phyloP scores from a whole-genome alignment of 495 filamentous ascomycete genomes.

The Podospora comata region DNA sequence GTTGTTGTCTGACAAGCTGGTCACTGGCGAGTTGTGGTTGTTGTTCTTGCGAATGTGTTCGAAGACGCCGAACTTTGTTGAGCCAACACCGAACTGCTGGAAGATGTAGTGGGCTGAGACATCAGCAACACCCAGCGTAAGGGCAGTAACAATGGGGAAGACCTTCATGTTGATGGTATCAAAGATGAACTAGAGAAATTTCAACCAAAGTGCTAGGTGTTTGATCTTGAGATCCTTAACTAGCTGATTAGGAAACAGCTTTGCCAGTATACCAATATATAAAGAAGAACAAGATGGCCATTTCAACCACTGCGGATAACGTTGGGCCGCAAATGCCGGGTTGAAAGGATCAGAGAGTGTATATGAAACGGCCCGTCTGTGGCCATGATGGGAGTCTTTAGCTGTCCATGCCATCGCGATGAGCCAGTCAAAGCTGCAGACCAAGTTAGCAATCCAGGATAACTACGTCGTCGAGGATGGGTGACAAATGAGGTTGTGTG shows the following conservation, averaged over 20 bases:
- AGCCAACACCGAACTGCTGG: constrained; percentile 46
- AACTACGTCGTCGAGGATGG: not conserved
- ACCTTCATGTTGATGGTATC: constrained; percentile 35
- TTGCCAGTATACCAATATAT: not conserved
- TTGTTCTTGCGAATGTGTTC: constrained; percentile 54
- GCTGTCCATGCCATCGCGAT: constrained; percentile 12
- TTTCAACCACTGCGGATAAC: constrained; percentile 11
- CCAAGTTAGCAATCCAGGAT: constrained; percentile 17
- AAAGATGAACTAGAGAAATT: not conserved
- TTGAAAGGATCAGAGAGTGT: constrained; percentile 18
- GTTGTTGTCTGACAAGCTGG: constrained; percentile 49
- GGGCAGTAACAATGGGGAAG: constrained; percentile 30
- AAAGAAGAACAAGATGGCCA: not conserved
- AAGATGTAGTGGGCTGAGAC: constrained; percentile 50
- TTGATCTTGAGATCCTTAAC: too few species aligned
- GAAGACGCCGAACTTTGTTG: constrained; percentile 44
- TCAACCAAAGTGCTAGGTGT: too few species aligned
- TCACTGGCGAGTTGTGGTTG: constrained; percentile 59
- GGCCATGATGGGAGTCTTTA: constrained; percentile 13
- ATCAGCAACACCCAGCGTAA: constrained; percentile 35
- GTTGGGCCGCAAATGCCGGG: constrained; percentile 27
- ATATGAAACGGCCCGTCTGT: constrained; percentile 30
- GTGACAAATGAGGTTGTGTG: constrained; percentile 20
- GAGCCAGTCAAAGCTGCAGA: constrained; percentile 14
- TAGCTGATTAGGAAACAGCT: too few species aligned